Evolutionary conservation across 2,329 filamentous ascomycete genomes (phyloP), one percentile per base, ranked within the genome.

Genomic region (Ceratocystis lukuohia): DNA sequence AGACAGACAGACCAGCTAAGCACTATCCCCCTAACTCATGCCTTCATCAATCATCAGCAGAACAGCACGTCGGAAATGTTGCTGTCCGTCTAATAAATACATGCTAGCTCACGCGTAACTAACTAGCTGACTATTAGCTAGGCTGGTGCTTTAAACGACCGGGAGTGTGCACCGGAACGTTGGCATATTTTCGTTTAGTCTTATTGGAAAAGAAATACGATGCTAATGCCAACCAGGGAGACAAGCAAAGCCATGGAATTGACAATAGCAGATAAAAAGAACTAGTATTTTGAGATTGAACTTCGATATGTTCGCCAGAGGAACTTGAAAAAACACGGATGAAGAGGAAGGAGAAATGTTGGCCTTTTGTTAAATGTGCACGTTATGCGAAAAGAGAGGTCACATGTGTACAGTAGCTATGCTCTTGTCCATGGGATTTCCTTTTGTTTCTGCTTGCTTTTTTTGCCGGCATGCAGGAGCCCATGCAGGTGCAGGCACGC

Each of bases 401-500:
- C 30, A 59, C 22, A 37, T 33, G 22, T 17, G 20, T 37, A 30
- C 25, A 30, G n/a, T 17, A 59, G 33, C 12, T 7, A 59, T 5
- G 53, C 28, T 33, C 30, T 28, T 57, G 15, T 48, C 2, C 0
- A 20, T 17, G 5, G 48, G 20, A n/a, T 53, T 53, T n/a, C 10
- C 33, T 37, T 17, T 15, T 30, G 20, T 59, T 37, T 22, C 22
- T 50, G 6, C n/a, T 50, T 50, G n/a, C 46, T 22, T 50, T 50
- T 50, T 50, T 50, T 25, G n/a, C 28, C 33, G 28, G 28, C 25
- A 59, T 59, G 56, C 56, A 37, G 15, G 28, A 59, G 56, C 33
- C 8, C 56, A 59, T 59, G 56, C 56, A 59, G 56, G 56, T 59
- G 56, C 56, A 59, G 56, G 30, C 56, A 59, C 56, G 56, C 56